Base-by-base conservation (phyloP, 2,329 filamentous ascomycete species). In the Penicillium crustosum region DNA sequence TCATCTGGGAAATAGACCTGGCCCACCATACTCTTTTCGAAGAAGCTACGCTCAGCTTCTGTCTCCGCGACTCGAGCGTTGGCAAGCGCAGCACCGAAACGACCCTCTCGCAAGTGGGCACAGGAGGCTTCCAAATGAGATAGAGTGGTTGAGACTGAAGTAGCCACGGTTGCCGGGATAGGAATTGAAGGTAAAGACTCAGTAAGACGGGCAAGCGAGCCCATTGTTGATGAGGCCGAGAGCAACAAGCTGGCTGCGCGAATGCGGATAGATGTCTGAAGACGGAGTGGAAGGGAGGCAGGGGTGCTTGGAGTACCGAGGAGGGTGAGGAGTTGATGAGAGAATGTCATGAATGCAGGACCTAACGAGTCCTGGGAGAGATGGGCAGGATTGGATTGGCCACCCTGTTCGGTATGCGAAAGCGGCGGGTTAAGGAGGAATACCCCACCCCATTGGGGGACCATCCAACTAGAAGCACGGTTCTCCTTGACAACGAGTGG, bases 1-100 rank as follows among this genome's bases (percentile, higher is more conserved):
- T 99, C 94, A 70, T 99, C 94, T 0, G 94, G 94, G 74, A 99
- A 99, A 75, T 97, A 99, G 2, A 97, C 88, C 77, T 97, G 94
- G 0, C 93, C 94, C 13, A 99, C 94, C 94, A 99, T 99, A 70
- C 90, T 96, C 77, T 96, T 96, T 76, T 99, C 94, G 66, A 99
- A 99, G 76, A 99, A 99, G 0, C 93, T 93, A 60, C 89, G 87
- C 73, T 99, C 94, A 0, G 92, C 93, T 71, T 95, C 91, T 3
- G 86, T 84, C 75, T 97, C 93, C 6, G 94, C 94, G 47, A 91
- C 86, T 10, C 90, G 85, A 0, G 93, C 93, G 71, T 93, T 87
- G 61, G 88, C 84, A 39, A 99, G 78, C 0, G 92, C 93, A 7
- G 76, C 75, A 29, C 87, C 83, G 66, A 86, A 88, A 4, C 78